Evolutionary conservation across 1,284 basidiomycete genomes (phyloP), one percentile per base, ranked within the genome.

Genomic region (Albatrellus sp.): DNA sequence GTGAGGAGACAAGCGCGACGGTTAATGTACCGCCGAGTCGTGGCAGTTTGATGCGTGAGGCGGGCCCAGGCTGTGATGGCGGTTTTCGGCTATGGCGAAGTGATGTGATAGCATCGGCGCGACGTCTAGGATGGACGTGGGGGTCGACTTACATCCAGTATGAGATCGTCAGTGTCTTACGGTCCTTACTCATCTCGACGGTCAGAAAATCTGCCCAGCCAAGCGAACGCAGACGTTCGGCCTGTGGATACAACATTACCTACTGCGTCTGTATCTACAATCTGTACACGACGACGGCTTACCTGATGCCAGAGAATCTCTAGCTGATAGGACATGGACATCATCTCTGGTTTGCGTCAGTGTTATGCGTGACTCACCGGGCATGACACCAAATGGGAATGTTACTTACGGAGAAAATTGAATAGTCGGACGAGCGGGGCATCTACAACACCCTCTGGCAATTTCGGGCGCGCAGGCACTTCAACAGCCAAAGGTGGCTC

Each of bases 271-370:
- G n/a, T 30, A 9, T 14, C 28, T 12, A 34, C 16, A 12, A 11
- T 29, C 13, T 9, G 32, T n/a, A 34, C 3, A 11, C 17, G 37
- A n/a, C 13, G 20, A 39, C 8, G n/a, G 37, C 64, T 28, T 51
- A 80, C 83, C 64, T 89, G 85, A 54, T 78, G 83, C 68, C 79
- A 80, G 37, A 90, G 58, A 50, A 89, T 84, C 60, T 87, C 88
- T 9, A 90, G 68, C 55, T 89, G 85, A 59, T 90, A 90, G 2
- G 85, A 83, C 46, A 90, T 60, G 1, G 85, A 84, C 74, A 90
- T 85, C 68, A 85, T 82, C 58, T 90, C 86, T 90, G 31, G 11
- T 11, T 16, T 39, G 20, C 34, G 33, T 38, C 5, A 43, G 50
- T 49, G 36, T 28, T 13, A 5, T 3, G 1, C n/a, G 9, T 40